Evolutionary conservation across 2,329 filamentous ascomycete species (phyloP), one percentile per base, ranked within the genome.

Genomic region (Apiospora koreana): DNA sequence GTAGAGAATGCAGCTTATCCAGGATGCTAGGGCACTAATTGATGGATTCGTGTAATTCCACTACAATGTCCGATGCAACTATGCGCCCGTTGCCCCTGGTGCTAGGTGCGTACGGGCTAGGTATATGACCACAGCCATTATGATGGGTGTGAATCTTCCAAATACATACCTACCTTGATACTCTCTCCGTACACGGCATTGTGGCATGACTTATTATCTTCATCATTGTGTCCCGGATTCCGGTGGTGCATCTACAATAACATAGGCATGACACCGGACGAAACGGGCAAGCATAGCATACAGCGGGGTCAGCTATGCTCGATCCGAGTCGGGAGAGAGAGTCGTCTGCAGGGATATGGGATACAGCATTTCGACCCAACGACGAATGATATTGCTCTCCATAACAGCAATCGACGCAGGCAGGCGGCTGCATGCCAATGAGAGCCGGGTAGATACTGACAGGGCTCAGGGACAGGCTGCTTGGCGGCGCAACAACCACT

Each of bases 281-380:
- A 62, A 62, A 62, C 54, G 54, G 48, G 54, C 18, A 62, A n/a
- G 54, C 54, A 62, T 62, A 38, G 54, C 31, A 35, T 14, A 12
- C 54, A 10, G 54, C 54, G 28, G 54, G 54, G 54, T 62, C 31
- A 38, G 28, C 54, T 38, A 38, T 62, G 54, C 31, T 62, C 54
- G 54, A 62, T 62, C 54, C 54, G 54, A 62, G 54, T 62, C 54
- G 54, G 54, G 54, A 62, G 31, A 62, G 54, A 62, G 31, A 62
- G 31, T 23, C 3, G 3, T n/a, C 18, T 62, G 31, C 31, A 62
- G 54, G 54, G 54, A 31, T 62, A n/a, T 38, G 31, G 31, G 28
- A 38, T 8, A n/a, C 54, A 38, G 54, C 9, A 12, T 38, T n/a
- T 14, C 54, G 35, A 38, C 54, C 31, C 54, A 62, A 38, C 54